These are phyloP conservation scores for Scutellaria minor DNA, from an alignment of 257 asterid genomes.

Conservation along the genomic window DNA sequence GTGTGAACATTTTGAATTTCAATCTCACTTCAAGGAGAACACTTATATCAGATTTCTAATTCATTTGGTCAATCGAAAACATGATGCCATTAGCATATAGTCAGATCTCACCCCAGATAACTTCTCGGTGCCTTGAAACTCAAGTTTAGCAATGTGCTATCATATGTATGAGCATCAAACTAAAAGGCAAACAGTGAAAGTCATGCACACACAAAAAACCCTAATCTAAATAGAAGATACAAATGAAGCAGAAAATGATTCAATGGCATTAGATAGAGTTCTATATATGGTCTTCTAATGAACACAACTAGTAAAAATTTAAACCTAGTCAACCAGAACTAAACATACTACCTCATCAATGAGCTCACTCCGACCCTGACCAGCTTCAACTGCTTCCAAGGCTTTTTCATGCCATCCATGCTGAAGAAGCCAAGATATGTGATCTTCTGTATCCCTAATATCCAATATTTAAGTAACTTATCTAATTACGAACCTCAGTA, in stretches of 20 bases:
- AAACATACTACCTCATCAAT: conserved; percentile 75
- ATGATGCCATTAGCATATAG: background rate
- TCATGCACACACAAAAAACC: background rate
- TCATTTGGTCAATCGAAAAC: background rate
- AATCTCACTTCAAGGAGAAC: background rate
- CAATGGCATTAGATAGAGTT: conserved; percentile 16
- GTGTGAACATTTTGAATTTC: background rate
- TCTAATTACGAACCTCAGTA: conserved; percentile 22
- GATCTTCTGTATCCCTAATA: conserved; percentile 97
- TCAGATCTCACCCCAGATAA: conserved; percentile 19
- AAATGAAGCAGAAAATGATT: background rate
- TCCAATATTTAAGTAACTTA: conserved; percentile 34
- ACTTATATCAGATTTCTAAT: conserved; percentile 1
- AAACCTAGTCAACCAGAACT: conserved; percentile 23
- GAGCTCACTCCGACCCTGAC: conserved; percentile 94
- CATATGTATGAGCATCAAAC: background rate
- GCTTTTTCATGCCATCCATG: conserved; percentile 97
- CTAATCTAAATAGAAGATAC: conserved; percentile 9
- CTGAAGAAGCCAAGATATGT: conserved; percentile 97
- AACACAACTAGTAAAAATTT: background rate
- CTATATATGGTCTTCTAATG: conserved; percentile 7
- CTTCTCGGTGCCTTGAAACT: background rate
- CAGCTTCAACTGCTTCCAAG: conserved; percentile 96
- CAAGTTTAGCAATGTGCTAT: background rate
- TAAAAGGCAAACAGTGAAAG: background rate